These are phyloP conservation scores for Arthroderma sp. DNA, from an alignment of 2,329 filamentous ascomycete species.

Conservation along the genomic window DNA sequence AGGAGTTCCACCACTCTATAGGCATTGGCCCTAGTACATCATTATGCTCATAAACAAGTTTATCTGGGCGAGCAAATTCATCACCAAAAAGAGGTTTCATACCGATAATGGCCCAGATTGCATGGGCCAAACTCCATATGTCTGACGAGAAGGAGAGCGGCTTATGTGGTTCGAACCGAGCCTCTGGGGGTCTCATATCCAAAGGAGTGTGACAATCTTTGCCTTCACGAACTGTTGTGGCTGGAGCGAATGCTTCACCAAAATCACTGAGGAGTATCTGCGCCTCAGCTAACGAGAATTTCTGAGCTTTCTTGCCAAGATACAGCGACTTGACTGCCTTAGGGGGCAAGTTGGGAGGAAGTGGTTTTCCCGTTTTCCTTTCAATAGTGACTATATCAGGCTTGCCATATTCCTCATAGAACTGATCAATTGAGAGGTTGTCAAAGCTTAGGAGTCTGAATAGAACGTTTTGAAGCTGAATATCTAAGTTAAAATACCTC, in stretches of 20 bases:
- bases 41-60: slow-evolving; percentile 7
- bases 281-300: slow-evolving; percentile 16
- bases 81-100: slow-evolving; percentile 14
- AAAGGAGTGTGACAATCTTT: slow-evolving; percentile 15
- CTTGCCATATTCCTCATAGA: slow-evolving; percentile 15
- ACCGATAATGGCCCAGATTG: slow-evolving; percentile 19
- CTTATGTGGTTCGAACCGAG: slow-evolving; percentile 12
- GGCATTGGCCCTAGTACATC: slow-evolving; percentile 14
- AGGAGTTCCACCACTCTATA: slow-evolving; percentile 11
- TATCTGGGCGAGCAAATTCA: slow-evolving; percentile 5
- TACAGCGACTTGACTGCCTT: slow-evolving; percentile 10
- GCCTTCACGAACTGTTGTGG: slow-evolving; percentile 12
- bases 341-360: slow-evolving; percentile 14
- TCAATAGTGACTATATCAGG: slow-evolving; percentile 13
- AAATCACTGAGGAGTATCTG: slow-evolving; percentile 20
- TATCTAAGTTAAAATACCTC: slow-evolving; percentile 6
- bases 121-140: slow-evolving; percentile 17
- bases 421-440: slow-evolving; percentile 13
- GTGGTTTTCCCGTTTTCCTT: slow-evolving; percentile 10
- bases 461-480: slow-evolving; percentile 15
- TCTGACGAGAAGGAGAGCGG: slow-evolving; percentile 16
- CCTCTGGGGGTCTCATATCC: slow-evolving; percentile 14
- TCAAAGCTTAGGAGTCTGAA: slow-evolving; percentile 10
- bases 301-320: slow-evolving; percentile 15
- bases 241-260: slow-evolving; percentile 19